Base-by-base conservation (phyloP, 805 yeast genomes). In the Candida montana region DNA sequence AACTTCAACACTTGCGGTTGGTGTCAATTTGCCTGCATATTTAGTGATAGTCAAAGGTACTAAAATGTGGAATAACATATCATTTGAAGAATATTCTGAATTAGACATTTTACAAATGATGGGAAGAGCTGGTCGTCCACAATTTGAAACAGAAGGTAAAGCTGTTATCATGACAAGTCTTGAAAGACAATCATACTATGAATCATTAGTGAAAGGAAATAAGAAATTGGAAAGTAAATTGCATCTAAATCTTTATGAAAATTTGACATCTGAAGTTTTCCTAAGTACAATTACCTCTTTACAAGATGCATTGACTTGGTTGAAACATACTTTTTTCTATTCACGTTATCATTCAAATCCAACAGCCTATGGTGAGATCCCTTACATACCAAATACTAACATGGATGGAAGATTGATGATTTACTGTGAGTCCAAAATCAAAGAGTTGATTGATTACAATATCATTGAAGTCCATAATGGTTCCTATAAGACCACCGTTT, bases 111-210 rank as follows among this genome's bases (percentile, higher is more conserved):
- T 75, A 32, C 83, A 79, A 48, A 79, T 79, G 84, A 69, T 79
- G 55, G 83, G 83, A 3, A 64, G 83, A 50, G 83, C 83, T 4
- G 83, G 84, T 4, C 65, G 83, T 37, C 81, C 82, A 0, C 78
- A 73, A 26, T 75, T 67, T 53, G 81, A 77, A 49, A 65, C 63
- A 4, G 68, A 68, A 28, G 74, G 70, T 4, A 62, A 65, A 35
- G 74, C 77, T 3, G 65, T 75, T 1, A 65, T 77, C 13, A 60
- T 75, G 64, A 77, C 82, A 1, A 64, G 64, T 11, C 36, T 49
- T 1, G 50, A 53, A 4, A 57, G 60, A 40, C 63, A 61, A 31
- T 39, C 44, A 3, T 60, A 56, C n/a, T 76, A 74, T 52, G 71
- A 67, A 41, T 57, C 59, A 11, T 48, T 76, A 24, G 54, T 70